phyloP scores from a whole-genome alignment of 1,284 basidiomycete genomes.

The Pseudozyma sp. region DNA sequence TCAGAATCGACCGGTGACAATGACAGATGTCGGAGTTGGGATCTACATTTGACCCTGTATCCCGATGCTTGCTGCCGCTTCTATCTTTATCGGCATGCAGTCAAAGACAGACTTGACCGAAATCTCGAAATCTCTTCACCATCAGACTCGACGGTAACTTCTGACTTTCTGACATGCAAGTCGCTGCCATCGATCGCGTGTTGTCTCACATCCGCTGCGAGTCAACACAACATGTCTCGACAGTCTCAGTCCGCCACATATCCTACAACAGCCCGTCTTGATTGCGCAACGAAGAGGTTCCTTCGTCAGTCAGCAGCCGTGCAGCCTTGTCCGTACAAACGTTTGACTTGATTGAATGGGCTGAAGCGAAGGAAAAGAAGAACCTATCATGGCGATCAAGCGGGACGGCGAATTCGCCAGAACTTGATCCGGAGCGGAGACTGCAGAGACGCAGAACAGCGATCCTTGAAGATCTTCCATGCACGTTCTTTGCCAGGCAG shows the following conservation, averaged over 20 bases:
- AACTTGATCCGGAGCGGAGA: too few species aligned
- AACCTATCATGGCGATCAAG: too few species aligned
- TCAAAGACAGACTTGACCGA: too few species aligned
- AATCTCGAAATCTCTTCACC: too few species aligned
- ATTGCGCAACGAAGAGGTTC: neutral
- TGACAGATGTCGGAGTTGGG: conserved; percentile 33
- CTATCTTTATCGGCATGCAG: neutral
- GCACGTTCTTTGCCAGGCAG: too few species aligned
- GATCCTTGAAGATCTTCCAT: too few species aligned
- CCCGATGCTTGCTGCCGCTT: conserved; percentile 6
- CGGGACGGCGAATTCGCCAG: too few species aligned
- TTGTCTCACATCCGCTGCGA: neutral
- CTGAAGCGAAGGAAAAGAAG: too few species aligned
- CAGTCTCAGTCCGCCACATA: neutral
- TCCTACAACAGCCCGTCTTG: neutral
- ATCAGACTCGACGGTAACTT: conserved; percentile 2
- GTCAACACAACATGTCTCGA: neutral
- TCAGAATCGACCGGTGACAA: conserved; percentile 8
- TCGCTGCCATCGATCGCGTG: neutral
- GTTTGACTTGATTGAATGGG: too few species aligned
- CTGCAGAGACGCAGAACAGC: too few species aligned
- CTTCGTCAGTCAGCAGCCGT: neutral
- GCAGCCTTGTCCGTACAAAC: too few species aligned
- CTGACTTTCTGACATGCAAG: neutral
- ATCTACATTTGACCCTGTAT: conserved; percentile 14